Conservation (phyloP, 805 yeast genomes). For the Saturnispora mendoncae region DNA sequence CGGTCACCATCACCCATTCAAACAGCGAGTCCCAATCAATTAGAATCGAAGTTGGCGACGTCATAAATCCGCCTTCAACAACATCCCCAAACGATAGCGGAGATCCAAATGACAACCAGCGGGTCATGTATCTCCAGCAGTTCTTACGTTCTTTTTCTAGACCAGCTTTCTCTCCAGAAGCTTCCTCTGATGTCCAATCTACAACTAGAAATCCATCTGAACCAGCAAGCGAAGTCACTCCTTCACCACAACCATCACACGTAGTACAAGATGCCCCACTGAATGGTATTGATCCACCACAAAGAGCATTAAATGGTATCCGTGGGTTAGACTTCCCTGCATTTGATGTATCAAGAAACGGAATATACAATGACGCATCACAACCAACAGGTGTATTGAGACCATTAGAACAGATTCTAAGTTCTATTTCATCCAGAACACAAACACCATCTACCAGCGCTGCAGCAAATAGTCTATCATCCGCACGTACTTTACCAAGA, state of each 20-base stretch:
- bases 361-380: constrained; percentile 23
- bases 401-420: constrained; percentile 1
- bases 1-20: constrained; percentile 24
- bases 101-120: background rate
- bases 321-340: constrained; percentile 31
- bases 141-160: constrained; percentile 3
- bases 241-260: background rate
- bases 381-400: constrained; percentile 13
- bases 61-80: constrained; percentile 1
- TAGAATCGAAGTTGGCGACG: constrained; percentile 26
- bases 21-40: constrained; percentile 25
- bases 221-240: no score
- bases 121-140: constrained; percentile 7
- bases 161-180: background rate
- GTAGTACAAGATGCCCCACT: background rate
- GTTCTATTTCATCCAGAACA: background rate
- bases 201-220: no score
- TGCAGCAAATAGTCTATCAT: background rate
- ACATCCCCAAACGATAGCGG: background rate
- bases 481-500: background rate
- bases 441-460: background rate
- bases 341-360: constrained; percentile 29
- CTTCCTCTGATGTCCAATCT: background rate
- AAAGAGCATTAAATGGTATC: constrained; percentile 13
- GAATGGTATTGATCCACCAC: background rate